Evolutionary conservation across 495 filamentous ascomycete species (phyloP).

Genomic region (Podospora tetraspora): DNA sequence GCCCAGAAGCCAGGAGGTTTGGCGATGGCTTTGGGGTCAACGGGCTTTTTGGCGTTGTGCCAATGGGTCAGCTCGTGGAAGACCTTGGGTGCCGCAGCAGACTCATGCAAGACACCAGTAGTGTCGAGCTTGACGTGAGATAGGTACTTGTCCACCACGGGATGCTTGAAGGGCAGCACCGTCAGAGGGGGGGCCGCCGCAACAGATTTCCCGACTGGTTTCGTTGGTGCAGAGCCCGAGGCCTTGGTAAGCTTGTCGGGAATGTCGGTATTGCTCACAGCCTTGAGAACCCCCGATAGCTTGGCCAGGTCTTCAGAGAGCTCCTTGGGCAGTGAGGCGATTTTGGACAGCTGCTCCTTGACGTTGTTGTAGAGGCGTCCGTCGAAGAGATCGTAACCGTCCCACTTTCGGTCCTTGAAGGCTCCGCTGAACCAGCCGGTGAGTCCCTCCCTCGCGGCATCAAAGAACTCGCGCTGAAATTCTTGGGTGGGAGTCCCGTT

Average conservation of each 20-base stretch:
- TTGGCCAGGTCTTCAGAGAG: slow-evolving; percentile 12
- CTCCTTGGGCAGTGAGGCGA: slow-evolving; percentile 13
- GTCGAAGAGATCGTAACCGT: slow-evolving; percentile 61
- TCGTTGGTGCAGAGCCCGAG: background rate
- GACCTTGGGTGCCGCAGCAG: slow-evolving; percentile 23
- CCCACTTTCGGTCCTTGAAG: slow-evolving; percentile 27
- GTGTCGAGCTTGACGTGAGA: slow-evolving; percentile 43
- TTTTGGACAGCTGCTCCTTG: slow-evolving; percentile 4
- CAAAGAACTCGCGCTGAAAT: slow-evolving; percentile 6
- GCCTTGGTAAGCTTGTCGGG: slow-evolving; percentile 2
- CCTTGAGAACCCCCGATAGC: slow-evolving; percentile 21
- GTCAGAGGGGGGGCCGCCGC: background rate
- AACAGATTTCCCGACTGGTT: background rate
- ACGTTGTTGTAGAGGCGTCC: slow-evolving; percentile 48
- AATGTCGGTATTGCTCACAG: slow-evolving; percentile 23
- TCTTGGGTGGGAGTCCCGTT: background rate
- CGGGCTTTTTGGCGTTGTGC: slow-evolving; percentile 53
- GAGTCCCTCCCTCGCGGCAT: slow-evolving; percentile 4
- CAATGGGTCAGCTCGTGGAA: slow-evolving; percentile 60
- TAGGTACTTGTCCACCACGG: slow-evolving; percentile 55
- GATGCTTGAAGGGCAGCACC: slow-evolving; percentile 58
- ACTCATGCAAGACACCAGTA: slow-evolving; percentile 24
- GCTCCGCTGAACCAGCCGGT: slow-evolving; percentile 13
- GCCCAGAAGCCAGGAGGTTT: slow-evolving; percentile 22
- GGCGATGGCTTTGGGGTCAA: slow-evolving; percentile 39